Conservation (phyloP, 176 grass and related monocot genomes). For the Cocos nucifera region DNA sequence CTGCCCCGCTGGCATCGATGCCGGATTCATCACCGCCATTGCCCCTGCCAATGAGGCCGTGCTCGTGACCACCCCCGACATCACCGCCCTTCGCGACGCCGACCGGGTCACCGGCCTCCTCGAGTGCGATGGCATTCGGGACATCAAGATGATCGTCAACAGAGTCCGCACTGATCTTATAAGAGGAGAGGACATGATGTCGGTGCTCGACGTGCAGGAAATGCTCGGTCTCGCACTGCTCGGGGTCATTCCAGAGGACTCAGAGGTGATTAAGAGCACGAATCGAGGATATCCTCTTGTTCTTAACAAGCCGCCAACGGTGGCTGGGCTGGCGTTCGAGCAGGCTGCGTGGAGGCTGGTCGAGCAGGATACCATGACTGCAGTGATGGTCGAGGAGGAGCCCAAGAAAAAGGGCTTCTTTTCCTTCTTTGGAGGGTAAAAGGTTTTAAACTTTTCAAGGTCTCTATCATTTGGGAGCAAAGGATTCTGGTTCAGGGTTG, state of each 20-base stretch:
- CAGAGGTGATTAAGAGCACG: slow-evolving; percentile 76
- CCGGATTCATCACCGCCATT: slow-evolving; percentile 82
- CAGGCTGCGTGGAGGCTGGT: slow-evolving; percentile 77
- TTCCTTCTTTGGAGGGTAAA: slow-evolving; percentile 54
- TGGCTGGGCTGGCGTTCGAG: slow-evolving; percentile 74
- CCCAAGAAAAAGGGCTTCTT: slow-evolving; percentile 71
- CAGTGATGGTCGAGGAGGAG: slow-evolving; percentile 74
- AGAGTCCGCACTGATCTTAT: slow-evolving; percentile 73
- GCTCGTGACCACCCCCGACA: slow-evolving; percentile 78
- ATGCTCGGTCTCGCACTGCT: slow-evolving; percentile 84
- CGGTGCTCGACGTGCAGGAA: slow-evolving; percentile 80
- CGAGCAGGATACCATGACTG: slow-evolving; percentile 80
- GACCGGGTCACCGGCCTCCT: slow-evolving; percentile 69
- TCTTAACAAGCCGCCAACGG: slow-evolving; percentile 55
- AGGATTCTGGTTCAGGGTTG: too few relatives aligned
- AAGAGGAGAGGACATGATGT: slow-evolving; percentile 95
- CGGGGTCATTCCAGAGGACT: slow-evolving; percentile 73
- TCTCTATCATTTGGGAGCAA: too few relatives aligned
- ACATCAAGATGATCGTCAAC: slow-evolving; percentile 90
- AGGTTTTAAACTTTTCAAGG: too few relatives aligned
- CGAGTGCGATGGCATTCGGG: slow-evolving; percentile 84
- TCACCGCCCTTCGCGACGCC: slow-evolving; percentile 74
- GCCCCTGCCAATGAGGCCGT: slow-evolving; percentile 81
- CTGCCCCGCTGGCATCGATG: slow-evolving; percentile 54
- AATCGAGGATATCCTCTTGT: slow-evolving; percentile 70